Evolutionary conservation across 306 rosid species (phyloP).

Genomic region (Alnus glutinosa): DNA sequence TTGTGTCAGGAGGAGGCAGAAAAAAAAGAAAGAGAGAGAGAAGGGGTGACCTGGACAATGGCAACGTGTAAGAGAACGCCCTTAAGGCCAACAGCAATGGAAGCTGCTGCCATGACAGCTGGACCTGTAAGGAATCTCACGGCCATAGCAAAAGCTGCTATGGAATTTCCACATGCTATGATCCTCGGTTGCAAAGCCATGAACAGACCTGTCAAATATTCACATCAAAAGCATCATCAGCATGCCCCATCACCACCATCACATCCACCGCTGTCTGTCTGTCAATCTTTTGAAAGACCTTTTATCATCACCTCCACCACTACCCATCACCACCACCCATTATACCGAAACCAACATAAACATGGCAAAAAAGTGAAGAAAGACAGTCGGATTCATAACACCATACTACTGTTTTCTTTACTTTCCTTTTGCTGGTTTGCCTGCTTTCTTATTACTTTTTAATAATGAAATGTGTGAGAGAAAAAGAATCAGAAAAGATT

Average conservation of each 20-base stretch:
- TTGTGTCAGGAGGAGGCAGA: slow-evolving; percentile 44
- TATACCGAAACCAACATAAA: slow-evolving; percentile 27
- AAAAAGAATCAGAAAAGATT: slow-evolving; percentile 27
- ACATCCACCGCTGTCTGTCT: slow-evolving; percentile 30
- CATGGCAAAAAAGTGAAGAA: slow-evolving; percentile 37
- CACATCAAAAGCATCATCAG: slow-evolving; percentile 19
- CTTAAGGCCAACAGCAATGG: slow-evolving; percentile 88
- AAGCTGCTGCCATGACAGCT: slow-evolving; percentile 98
- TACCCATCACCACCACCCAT: slow-evolving; percentile 27
- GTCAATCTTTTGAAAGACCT: slow-evolving; percentile 46
- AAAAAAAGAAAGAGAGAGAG: slow-evolving; percentile 21
- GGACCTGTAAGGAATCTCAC: slow-evolving; percentile 99
- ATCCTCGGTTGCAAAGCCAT: slow-evolving; percentile 99
- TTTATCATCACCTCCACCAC: slow-evolving; percentile 59
- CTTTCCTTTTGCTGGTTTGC: slow-evolving; percentile 31
- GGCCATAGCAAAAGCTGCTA: slow-evolving; percentile 88
- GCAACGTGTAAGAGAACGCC: slow-evolving; percentile 90
- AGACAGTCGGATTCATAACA: slow-evolving; percentile 26
- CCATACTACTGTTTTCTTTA: slow-evolving; percentile 27
- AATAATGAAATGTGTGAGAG: slow-evolving; percentile 19
- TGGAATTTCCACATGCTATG: slow-evolving; percentile 94
- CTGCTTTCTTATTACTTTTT: slow-evolving; percentile 26
- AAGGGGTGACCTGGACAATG: slow-evolving; percentile 73
- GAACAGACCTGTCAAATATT: slow-evolving; percentile 67
- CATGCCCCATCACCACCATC: slow-evolving; percentile 37